A percentile compares a stretch with the other conserved stretches of the same genome.
phyloP scores from a whole-genome alignment of 2,329 filamentous ascomycete genomes.

The Fusarium napiforme region DNA sequence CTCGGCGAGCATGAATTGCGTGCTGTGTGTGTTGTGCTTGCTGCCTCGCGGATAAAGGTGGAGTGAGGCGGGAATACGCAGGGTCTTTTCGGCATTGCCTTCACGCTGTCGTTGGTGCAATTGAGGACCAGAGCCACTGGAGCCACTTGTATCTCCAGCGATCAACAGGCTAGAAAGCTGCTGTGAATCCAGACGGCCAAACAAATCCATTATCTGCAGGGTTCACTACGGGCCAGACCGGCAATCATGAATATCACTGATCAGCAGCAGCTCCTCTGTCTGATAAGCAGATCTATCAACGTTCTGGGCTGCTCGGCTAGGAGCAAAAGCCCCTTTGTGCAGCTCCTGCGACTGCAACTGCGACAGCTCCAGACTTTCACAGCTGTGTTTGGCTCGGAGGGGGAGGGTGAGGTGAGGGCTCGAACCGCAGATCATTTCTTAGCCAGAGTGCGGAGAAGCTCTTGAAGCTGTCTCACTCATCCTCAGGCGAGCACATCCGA shows the following conservation, averaged over 20 bases:
- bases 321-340: constrained; percentile 11
- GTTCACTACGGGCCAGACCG: constrained; percentile 21
- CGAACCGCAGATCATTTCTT: constrained; percentile 30
- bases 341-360: neutral
- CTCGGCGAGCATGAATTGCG: constrained; percentile 2
- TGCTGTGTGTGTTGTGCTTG: neutral
- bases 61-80: constrained; percentile 32
- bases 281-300: constrained; percentile 25
- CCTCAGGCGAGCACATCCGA: constrained; percentile 20
- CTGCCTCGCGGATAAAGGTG: constrained; percentile 28
- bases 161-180: constrained; percentile 19
- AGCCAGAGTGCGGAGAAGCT: constrained; percentile 33
- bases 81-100: constrained; percentile 15
- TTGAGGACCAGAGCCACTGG: constrained; percentile 9
- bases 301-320: constrained; percentile 19
- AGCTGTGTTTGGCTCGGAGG: neutral
- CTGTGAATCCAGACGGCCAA: constrained; percentile 20
- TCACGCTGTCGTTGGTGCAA: constrained; percentile 11
- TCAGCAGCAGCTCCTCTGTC: constrained; percentile 11
- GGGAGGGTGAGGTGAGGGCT: neutral
- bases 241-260: constrained; percentile 22
- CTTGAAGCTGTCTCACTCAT: constrained; percentile 24
- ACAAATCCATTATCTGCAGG: constrained; percentile 1
- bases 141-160: constrained; percentile 12
- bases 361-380: constrained; percentile 18